Evolutionary conservation across 2,329 filamentous ascomycete genomes (phyloP).

Genomic region (Salinomyces thailandicus): DNA sequence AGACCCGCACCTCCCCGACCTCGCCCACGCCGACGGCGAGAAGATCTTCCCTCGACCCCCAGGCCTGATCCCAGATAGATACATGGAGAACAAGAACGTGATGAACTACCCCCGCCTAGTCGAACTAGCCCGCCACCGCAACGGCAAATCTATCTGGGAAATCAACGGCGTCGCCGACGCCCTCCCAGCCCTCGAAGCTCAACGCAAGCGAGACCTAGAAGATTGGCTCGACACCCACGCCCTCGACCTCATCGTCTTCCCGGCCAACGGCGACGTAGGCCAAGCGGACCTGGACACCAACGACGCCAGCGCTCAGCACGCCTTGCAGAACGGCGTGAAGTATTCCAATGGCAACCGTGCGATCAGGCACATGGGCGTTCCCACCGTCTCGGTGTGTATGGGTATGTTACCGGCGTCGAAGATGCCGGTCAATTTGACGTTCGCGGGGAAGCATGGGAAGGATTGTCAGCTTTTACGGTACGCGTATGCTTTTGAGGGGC

Average conservation of each 20-base stretch:
- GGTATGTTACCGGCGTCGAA: conserved; percentile 35
- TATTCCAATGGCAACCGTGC: conserved; percentile 46
- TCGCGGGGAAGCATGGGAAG: conserved; percentile 40
- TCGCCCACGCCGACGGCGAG: conserved; percentile 31
- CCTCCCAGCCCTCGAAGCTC: conserved; percentile 37
- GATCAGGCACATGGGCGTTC: conserved; percentile 45
- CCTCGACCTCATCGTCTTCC: conserved; percentile 41
- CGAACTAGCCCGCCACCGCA: conserved; percentile 17
- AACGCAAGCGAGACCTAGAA: conserved; percentile 41
- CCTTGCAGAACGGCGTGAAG: conserved; percentile 41
- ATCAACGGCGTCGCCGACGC: conserved; percentile 35
- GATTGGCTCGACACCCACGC: conserved; percentile 37
- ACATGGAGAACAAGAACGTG: conserved; percentile 31
- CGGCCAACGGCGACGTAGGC: conserved; percentile 42
- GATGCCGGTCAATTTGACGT: conserved; percentile 46
- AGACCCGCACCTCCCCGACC: conserved; percentile 29
- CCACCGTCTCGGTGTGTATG: conserved; percentile 46
- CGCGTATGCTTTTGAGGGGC: conserved; percentile 21
- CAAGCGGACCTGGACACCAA: conserved; percentile 37
- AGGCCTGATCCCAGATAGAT: conserved; percentile 29
- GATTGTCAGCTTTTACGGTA: conserved; percentile 29
- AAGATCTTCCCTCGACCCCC: conserved; percentile 30
- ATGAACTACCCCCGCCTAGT: conserved; percentile 30
- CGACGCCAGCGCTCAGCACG: conserved; percentile 26
- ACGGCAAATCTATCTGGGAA: conserved; percentile 30